phyloP scores from a whole-genome alignment of 257 asterid genomes.

The Solanum tarijense region DNA sequence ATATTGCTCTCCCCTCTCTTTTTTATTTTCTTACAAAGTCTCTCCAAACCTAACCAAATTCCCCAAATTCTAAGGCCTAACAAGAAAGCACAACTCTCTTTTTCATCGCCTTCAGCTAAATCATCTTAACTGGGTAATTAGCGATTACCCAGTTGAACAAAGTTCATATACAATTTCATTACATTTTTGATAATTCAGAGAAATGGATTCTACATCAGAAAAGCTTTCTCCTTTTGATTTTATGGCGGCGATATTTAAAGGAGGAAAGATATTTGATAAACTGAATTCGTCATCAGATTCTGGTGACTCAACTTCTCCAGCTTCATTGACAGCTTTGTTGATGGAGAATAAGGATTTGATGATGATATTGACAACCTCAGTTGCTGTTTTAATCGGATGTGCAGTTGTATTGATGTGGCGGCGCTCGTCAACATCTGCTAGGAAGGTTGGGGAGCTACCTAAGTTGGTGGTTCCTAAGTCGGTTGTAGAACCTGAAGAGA shows the following conservation, averaged over 20 bases:
- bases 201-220: constrained; percentile 48
- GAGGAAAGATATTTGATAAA: constrained; percentile 39
- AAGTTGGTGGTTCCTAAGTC: constrained; percentile 37
- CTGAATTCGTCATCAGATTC: constrained; percentile 49
- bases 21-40: constrained; percentile 2
- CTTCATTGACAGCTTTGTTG: constrained; percentile 50
- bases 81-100: not conserved
- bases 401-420: constrained; percentile 56
- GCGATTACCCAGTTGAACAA: not conserved
- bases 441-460: constrained; percentile 36
- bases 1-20: not conserved
- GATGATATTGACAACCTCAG: constrained; percentile 67
- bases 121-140: not conserved
- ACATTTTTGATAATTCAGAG: not conserved
- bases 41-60: constrained; percentile 22
- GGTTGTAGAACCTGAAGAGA: constrained; percentile 47
- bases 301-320: constrained; percentile 16
- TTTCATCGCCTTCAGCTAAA: not conserved
- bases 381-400: constrained; percentile 67
- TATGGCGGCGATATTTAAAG: constrained; percentile 66
- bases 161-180: not conserved
- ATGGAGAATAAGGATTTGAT: constrained; percentile 65
- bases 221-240: constrained; percentile 79
- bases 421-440: constrained; percentile 52
- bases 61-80: not conserved